Base-by-base conservation (phyloP, 345 rosid species). In the Pseudoturritis turrita region DNA sequence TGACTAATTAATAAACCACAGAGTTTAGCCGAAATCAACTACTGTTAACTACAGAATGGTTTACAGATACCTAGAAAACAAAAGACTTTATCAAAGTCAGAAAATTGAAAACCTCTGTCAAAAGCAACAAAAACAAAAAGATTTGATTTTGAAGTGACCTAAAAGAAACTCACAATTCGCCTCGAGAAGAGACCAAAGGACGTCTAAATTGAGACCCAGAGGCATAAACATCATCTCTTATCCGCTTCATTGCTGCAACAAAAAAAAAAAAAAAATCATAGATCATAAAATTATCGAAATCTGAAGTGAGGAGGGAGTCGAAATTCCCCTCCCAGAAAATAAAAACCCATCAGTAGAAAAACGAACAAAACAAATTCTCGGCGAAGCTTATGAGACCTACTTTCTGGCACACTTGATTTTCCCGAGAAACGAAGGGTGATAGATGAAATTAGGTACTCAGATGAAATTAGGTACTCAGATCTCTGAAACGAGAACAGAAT, bases 151-250 rank as follows among this genome's bases (percentile, higher is more conserved):
- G 26, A 62, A 52, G 39, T 23, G 18, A 44, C 21, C 4, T 22
- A 46, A 51, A n/a, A 57, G 59, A 36, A 52, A 74, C 90, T 90
- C 64, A 93, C 97, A 88, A 85, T 81, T 90, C 90, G 25, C 79
- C 81, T 29, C 89, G 86, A 8, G 96, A 81, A 46, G 89, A 75
- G 44, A 76, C 75, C 74, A 85, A 75, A 21, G 90, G 86, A 11
- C 96, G 92, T 73, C 84, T 88, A 75, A 87, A 86, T 81, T 85
- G 97, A 57, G 92, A 76, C 64, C 85, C 88, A 22, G 80, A 80
- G 57, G 77, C 79, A 64, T 81, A 82, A 0, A 77, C 68, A 59
- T 88, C 97, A 9, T 89, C 98, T 59, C 93, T 70, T 59, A 69
- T 77, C 78, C 97, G 83, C 84, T 94, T 91, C 97, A 94, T 94